Conservation (phyloP, 1,284 basidiomycete species). For the Ustilago curta region DNA sequence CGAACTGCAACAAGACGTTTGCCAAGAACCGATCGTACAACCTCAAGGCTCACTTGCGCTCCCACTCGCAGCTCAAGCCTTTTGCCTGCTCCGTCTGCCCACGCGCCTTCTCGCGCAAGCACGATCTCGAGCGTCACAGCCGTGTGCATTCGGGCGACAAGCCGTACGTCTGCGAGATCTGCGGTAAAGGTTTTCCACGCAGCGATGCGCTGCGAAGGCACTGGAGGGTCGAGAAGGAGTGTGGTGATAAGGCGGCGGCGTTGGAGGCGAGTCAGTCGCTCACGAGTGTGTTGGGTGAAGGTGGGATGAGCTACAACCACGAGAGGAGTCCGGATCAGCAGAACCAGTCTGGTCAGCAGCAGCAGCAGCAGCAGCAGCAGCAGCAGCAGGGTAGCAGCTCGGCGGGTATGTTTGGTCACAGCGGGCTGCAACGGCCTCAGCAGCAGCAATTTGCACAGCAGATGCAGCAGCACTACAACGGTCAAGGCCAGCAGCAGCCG, state of each 20-base stretch:
- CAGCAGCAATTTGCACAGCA: constrained; percentile 21
- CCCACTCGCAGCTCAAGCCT: constrained; percentile 63
- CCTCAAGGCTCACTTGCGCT: constrained; percentile 63
- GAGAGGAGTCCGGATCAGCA: constrained; percentile 43
- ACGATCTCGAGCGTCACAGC: constrained; percentile 67
- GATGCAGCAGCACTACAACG: constrained; percentile 12
- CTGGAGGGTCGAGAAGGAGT: constrained; percentile 66
- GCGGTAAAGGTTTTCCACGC: constrained; percentile 66
- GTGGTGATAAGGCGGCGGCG: constrained; percentile 57
- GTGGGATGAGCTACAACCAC: constrained; percentile 19
- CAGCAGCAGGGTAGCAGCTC: constrained; percentile 13
- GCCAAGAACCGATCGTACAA: constrained; percentile 66
- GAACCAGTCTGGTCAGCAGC: constrained; percentile 17
- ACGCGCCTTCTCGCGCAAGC: constrained; percentile 65
- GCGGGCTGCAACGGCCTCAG: constrained; percentile 16
- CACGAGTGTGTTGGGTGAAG: constrained; percentile 24
- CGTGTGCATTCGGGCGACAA: constrained; percentile 68
- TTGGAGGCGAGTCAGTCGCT: constrained; percentile 57
- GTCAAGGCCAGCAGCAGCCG: constrained; percentile 16
- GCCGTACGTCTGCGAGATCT: constrained; percentile 67
- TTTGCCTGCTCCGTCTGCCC: constrained; percentile 66
- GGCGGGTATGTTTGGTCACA: constrained; percentile 7
- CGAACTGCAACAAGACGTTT: constrained; percentile 65
- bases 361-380: constrained; percentile 15
- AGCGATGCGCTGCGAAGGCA: constrained; percentile 67